Base-by-base conservation (phyloP, 1,284 basidiomycete species). In the Moesziomyces sp. region DNA sequence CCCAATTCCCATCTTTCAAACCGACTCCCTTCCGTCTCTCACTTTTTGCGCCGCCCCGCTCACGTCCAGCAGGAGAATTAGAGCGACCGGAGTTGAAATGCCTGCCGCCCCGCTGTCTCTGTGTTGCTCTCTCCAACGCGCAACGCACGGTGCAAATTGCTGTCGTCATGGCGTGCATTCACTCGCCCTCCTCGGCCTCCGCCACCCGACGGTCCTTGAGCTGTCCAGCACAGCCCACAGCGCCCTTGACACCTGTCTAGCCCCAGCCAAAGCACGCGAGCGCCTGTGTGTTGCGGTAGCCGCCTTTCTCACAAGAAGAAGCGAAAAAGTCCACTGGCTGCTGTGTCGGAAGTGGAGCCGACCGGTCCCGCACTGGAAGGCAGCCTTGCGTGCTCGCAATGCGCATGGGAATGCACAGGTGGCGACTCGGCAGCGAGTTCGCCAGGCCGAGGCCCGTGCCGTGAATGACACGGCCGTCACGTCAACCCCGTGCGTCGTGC, bases 121-220 rank as follows among this genome's bases (percentile, higher is more conserved):
- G 56, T 58, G 56, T 58, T 58, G 48, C 43, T 50, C 57, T 58
- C 19, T 49, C 46, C 44, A 18, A 21, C 24, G 7, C 19, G 21
- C 24, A 35, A 16, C 47, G 19, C 47, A 26, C 28, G 8, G 14
- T 33, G 52, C 21, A 30, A 3, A 13, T 18, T 11, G 14, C 18
- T 40, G 38, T 40, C 38, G 38, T 40, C 38, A 40, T 40, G 38
- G 38, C 30, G 30, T 33, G 30, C 16, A 40, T 40, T 6, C 18
- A 40, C 14, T 40, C 38, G 6, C 18, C 6, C 38, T 40, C 18
- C 38, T 40, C 38, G 38, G 38, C 38, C 18, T 18, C 18, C 14
- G 38, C 38, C 16, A 18, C 38, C 38, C 38, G 38, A 18, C 38
- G 3, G 18, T 16, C 38, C 9, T 13, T 13, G 30, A 13, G 2